phyloP scores from a whole-genome alignment of 306 rosid genomes.

The Arachis stenosperma region DNA sequence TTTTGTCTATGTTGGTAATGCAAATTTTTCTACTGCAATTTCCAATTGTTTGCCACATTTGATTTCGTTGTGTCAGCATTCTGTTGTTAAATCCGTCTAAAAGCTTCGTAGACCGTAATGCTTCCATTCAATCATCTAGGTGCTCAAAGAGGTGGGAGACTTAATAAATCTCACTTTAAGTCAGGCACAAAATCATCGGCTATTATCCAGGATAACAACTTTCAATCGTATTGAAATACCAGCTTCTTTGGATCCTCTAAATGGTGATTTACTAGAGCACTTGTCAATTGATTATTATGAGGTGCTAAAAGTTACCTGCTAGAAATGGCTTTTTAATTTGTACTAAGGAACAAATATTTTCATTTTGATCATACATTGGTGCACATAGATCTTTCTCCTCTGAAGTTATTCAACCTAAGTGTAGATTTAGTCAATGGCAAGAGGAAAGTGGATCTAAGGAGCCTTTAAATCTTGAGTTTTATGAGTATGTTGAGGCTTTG shows the following conservation, averaged over 20 bases:
- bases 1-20: no score
- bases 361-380: no score
- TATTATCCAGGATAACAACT: conserved; percentile 78
- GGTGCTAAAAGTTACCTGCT: background rate
- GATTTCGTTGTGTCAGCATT: no score
- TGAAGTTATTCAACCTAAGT: conserved; percentile 82
- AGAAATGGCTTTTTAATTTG: background rate
- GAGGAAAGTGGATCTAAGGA: conserved; percentile 64
- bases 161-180: conserved; percentile 74
- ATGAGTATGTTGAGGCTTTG: conserved; percentile 94
- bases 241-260: conserved; percentile 78
- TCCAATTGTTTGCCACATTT: background rate
- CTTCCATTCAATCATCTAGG: conserved; percentile 56
- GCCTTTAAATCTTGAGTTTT: conserved; percentile 78
- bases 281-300: no score
- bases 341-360: no score
- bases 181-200: conserved; percentile 76
- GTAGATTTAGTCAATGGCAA: conserved; percentile 85
- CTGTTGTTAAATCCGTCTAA: conserved; percentile 14
- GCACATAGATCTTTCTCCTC: conserved; percentile 41
- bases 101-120: conserved; percentile 8
- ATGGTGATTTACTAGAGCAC: conserved; percentile 55
- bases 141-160: conserved; percentile 89
- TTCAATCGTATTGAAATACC: conserved; percentile 83
- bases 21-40: background rate